Evolutionary conservation across 805 yeast genomes (phyloP).

Genomic region (Spathaspora hagerdaliae): DNA sequence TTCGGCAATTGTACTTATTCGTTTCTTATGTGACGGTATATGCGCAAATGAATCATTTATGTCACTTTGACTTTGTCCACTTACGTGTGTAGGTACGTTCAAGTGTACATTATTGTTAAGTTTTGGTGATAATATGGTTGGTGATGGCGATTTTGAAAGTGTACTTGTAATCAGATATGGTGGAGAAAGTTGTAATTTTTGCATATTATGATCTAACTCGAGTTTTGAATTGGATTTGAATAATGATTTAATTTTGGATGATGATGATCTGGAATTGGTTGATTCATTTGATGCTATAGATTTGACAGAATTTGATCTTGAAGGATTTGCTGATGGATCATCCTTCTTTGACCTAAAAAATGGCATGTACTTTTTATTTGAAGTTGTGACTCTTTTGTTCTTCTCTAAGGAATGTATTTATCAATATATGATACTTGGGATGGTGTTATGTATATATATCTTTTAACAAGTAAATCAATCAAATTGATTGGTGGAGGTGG

Average conservation of each 20-base stretch:
- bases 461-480: too few species aligned
- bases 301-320: conserved; percentile 8
- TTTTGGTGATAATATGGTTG: neutral
- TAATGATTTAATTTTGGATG: conserved; percentile 5
- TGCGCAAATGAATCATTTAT: neutral
- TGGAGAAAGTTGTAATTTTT: neutral
- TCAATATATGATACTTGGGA: too few species aligned
- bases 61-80: too few species aligned
- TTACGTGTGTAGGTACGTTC: neutral
- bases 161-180: too few species aligned
- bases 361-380: conserved; percentile 4
- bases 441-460: too few species aligned
- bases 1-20: conserved; percentile 22
- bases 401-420: too few species aligned
- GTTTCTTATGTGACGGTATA: conserved; percentile 7
- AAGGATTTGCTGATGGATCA: neutral
- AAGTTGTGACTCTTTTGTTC: neutral
- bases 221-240: neutral
- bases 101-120: neutral
- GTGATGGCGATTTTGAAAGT: neutral
- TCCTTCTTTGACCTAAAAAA: conserved; percentile 8
- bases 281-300: conserved; percentile 8
- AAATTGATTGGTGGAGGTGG: too few species aligned
- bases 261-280: neutral
- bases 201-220: neutral